phyloP scores from a whole-genome alignment of 106 monocot species.

The Apostasia ramifera region DNA sequence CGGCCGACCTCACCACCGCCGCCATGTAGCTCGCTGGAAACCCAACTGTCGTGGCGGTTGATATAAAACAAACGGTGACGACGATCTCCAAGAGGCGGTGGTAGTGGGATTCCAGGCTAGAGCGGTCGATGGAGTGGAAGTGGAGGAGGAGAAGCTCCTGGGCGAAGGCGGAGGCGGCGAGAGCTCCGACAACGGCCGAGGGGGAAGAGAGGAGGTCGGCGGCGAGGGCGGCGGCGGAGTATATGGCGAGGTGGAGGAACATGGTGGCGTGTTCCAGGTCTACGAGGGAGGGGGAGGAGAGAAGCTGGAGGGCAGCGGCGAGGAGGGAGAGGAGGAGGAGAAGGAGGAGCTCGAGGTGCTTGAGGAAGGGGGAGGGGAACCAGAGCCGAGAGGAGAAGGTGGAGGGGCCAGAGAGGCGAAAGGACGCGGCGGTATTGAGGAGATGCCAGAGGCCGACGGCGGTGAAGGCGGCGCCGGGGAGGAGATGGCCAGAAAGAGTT shows the following conservation, averaged over 20 bases:
- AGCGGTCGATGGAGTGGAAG: slow-evolving; percentile 70
- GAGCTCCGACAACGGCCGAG: slow-evolving; percentile 21
- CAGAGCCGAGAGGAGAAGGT: slow-evolving; percentile 33
- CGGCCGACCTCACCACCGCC: slow-evolving; percentile 41
- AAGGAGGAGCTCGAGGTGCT: slow-evolving; percentile 41
- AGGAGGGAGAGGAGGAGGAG: slow-evolving; percentile 40
- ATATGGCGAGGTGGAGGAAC: slow-evolving; percentile 44
- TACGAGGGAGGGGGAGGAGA: slow-evolving; percentile 14
- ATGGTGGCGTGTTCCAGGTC: slow-evolving; percentile 59
- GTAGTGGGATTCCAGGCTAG: slow-evolving; percentile 72
- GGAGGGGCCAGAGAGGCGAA: slow-evolving; percentile 22
- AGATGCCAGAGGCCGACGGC: slow-evolving; percentile 77
- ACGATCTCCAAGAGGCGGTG: slow-evolving; percentile 61
- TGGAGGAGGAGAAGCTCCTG: slow-evolving; percentile 67
- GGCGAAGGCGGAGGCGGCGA: slow-evolving; percentile 49
- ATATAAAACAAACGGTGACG: slow-evolving; percentile 21
- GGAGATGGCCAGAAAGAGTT: slow-evolving; percentile 53
- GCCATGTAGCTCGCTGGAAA: slow-evolving; percentile 28
- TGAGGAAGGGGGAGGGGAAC: slow-evolving; percentile 35
- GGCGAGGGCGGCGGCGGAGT: slow-evolving; percentile 31
- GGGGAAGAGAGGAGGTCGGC: slow-evolving; percentile 13
- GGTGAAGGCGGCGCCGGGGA: slow-evolving; percentile 54
- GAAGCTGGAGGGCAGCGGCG: slow-evolving; percentile 13
- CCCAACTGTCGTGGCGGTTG: slow-evolving; percentile 13
- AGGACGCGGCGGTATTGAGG: slow-evolving; percentile 35